A percentile compares a stretch with the other conserved stretches of the same genome.
These are phyloP conservation scores for Cyberlindnera meyerae DNA, from an alignment of 805 yeast genomes.

Conservation along the genomic window DNA sequence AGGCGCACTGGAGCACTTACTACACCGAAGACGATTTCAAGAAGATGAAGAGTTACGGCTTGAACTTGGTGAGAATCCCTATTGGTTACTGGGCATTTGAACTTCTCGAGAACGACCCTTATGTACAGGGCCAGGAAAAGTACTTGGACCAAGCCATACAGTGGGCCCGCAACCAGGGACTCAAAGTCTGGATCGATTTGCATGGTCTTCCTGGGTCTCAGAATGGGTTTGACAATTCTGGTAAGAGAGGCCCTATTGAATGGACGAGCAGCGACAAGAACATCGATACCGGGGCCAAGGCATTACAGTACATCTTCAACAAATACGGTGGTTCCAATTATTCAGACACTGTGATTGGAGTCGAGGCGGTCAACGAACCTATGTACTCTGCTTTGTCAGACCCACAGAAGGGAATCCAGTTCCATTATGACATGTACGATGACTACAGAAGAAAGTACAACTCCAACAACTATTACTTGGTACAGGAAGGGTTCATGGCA, in stretches of 20 bases:
- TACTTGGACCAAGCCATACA: constrained; percentile 60
- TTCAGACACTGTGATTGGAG: constrained; percentile 59
- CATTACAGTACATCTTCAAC: constrained; percentile 43
- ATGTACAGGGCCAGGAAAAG: constrained; percentile 58
- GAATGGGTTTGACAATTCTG: constrained; percentile 83
- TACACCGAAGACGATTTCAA: constrained; percentile 55
- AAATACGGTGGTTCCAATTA: constrained; percentile 47
- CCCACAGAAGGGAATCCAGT: constrained; percentile 29
- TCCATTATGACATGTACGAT: constrained; percentile 30
- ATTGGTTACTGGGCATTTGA: constrained; percentile 75
- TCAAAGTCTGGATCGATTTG: constrained; percentile 70
- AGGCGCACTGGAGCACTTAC: constrained; percentile 53
- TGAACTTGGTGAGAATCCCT: constrained; percentile 71
- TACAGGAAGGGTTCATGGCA: constrained; percentile 63
- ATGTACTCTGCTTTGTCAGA: constrained; percentile 44
- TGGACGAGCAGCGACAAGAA: constrained; percentile 41
- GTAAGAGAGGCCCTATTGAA: constrained; percentile 44
- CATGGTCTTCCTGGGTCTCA: constrained; percentile 86
- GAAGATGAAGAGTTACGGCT: constrained; percentile 46
- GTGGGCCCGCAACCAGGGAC: constrained; percentile 58
- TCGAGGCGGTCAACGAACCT: constrained; percentile 72
- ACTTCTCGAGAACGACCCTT: constrained; percentile 47
- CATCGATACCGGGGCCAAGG: constrained; percentile 43
- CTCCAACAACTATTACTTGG: constrained; percentile 39
- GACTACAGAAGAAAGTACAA: constrained; percentile 21